Evolutionary conservation across 2,329 filamentous ascomycete genomes (phyloP).

Genomic region (Aureobasidium musti): DNA sequence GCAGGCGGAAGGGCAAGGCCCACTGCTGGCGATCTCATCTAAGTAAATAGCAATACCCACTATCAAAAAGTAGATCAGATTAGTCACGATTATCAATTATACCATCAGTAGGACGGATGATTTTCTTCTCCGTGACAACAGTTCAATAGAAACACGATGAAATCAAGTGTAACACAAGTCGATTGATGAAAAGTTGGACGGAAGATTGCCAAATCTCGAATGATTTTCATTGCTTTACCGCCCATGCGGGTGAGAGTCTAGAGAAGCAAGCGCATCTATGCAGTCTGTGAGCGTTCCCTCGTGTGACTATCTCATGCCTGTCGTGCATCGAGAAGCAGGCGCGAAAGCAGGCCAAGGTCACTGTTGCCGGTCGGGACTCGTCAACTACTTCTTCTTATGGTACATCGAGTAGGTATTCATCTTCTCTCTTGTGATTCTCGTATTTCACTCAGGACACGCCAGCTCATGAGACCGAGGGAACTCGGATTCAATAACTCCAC

Average conservation of each 20-base stretch:
- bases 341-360: not conserved
- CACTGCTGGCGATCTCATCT: slow-evolving; percentile 28
- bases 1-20: slow-evolving; percentile 31
- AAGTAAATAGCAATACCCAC: slow-evolving; percentile 24
- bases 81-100: slow-evolving; percentile 1
- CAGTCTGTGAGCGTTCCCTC: slow-evolving; percentile 19
- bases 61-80: slow-evolving; percentile 2
- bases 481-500: not conserved
- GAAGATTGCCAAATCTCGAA: slow-evolving; percentile 13
- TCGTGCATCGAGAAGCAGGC: slow-evolving; percentile 1
- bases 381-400: not conserved
- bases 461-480: not conserved
- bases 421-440: not conserved
- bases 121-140: not conserved
- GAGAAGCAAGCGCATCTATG: slow-evolving; percentile 1
- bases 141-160: not conserved
- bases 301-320: not conserved
- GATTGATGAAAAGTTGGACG: not conserved
- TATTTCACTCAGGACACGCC: not conserved
- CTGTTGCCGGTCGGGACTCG: not conserved
- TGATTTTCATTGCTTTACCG: slow-evolving; percentile 24
- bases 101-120: not conserved
- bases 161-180: not conserved
- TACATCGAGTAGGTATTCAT: not conserved
- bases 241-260: slow-evolving; percentile 5